Evolutionary conservation across 768 basidiomycete species (phyloP), one percentile per base, ranked within the genome.

Genomic region (Kwoniella mangroviensis): DNA sequence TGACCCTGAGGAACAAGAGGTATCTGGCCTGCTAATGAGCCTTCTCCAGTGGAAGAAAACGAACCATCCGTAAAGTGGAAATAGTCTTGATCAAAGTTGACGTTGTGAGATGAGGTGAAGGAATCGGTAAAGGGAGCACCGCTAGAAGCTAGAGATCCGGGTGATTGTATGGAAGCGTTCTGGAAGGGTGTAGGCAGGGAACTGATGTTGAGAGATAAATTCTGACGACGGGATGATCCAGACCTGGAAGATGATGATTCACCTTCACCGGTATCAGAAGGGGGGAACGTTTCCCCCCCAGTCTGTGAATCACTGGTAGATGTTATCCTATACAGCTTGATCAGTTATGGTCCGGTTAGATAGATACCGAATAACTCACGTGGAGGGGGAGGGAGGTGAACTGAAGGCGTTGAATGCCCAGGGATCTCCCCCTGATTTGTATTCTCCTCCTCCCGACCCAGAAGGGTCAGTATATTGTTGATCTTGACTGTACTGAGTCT

Each of bases 351-450:
- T 21, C 22, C 49, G 22, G 21, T n/a, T 13, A 42, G 1, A 26
- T 22, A 11, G 49, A 15, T 7, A 15, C 40, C 21, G n/a, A 54
- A 17, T 24, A 51, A 75, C 76, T 71, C 65, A 77, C 74, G 77
- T 78, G 71, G 77, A 75, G 52, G 77, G 77, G 42, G 77, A 78
- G 51, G 77, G 77, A 15, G 77, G 77, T 17, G 75, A 70, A 69
- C 70, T 78, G 67, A 71, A 60, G 41, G 61, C 45, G 57, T 69
- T 73, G 68, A 65, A 67, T 34, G 65, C 64, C 70, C 65, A 67
- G 15, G 60, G 65, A 42, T 63, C 70, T 41, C 24, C 58, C 9
- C 67, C 26, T 34, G 65, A 19, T 28, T 64, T 69, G 59, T 22
- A 15, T 24, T 68, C 56, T 62, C 67, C 67, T 62, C 67, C 68